Conservation (phyloP, 2,329 filamentous ascomycete genomes). For the Colletotrichum trifolii region DNA sequence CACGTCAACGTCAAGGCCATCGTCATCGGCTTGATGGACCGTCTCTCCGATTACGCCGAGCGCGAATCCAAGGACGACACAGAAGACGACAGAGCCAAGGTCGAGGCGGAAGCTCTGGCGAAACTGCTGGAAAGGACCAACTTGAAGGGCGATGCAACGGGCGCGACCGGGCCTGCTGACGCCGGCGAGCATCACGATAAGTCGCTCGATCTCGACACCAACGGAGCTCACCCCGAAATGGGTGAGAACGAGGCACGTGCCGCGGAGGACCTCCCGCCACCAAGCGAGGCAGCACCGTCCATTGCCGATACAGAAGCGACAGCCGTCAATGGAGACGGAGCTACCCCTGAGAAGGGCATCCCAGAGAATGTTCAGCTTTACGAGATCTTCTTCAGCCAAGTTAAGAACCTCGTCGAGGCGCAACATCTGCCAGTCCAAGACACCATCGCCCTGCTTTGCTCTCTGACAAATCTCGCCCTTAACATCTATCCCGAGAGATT, state of each 20-base stretch:
- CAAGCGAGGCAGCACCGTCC: constrained; percentile 50
- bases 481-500: constrained; percentile 94
- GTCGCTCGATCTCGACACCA: constrained; percentile 37
- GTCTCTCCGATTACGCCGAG: constrained; percentile 93
- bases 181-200: constrained; percentile 15
- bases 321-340: constrained; percentile 55
- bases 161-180: constrained; percentile 34
- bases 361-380: constrained; percentile 88
- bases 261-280: constrained; percentile 15
- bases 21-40: constrained; percentile 97
- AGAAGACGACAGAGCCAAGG: constrained; percentile 76
- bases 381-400: constrained; percentile 97
- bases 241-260: constrained; percentile 25
- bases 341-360: constrained; percentile 62
- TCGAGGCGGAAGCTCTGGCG: constrained; percentile 85
- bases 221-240: constrained; percentile 37
- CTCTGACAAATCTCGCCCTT: constrained; percentile 89
- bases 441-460: constrained; percentile 93
- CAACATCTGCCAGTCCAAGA: constrained; percentile 94
- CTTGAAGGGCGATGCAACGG: constrained; percentile 64
- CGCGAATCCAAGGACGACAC: constrained; percentile 81
- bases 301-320: constrained; percentile 60
- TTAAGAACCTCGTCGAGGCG: constrained; percentile 90
- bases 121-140: constrained; percentile 82
- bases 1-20: constrained; percentile 99